Base-by-base conservation (phyloP, 768 basidiomycete genomes). In the Cystobasidiopsis lactophilus region DNA sequence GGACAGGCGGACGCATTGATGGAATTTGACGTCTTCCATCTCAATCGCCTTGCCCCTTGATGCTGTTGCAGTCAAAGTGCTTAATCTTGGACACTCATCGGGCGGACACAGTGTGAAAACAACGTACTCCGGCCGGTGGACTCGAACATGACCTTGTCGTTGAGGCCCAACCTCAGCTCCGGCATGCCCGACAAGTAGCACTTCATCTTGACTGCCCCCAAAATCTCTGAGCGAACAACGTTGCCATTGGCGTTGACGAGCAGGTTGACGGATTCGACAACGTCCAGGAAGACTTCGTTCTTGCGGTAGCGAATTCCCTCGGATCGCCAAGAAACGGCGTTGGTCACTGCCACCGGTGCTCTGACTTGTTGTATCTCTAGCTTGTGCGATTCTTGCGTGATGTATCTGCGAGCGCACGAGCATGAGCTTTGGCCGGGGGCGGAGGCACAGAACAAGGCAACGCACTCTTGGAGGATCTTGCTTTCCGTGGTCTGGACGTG, bases 81-180 rank as follows among this genome's bases (percentile, higher is more conserved):
- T n/a, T n/a, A n/a, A n/a, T 30, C 55, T 54, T 53, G 29, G 27
- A 30, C 24, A 26, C 52, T 29, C 16, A 18, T 7, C 38, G 41
- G 45, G 29, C 13, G 46, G 29, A 50, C 37, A 14, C 18, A 26
- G 16, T n/a, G 29, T 45, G 40, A 30, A 50, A 26, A 30, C 26
- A 16, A 64, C 83, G 63, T 65, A 89, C 86, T 85, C 61, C 93
- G 75, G 19, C 91, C 91, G 2, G 91, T 95, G 63, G 74, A 84
- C 68, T 98, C 93, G 62, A 96, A 95, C 91, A 98, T 96, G 66
- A 95, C 88, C 69, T 96, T 96, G 71, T 98, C 91, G 68, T 98
- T 98, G 52, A 98, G 71, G 2, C 91, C 93, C 27, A 98, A 68
- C 54, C 91, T 74, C 43, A 96, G 72, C 65, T 98, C 93, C 18